phyloP scores from a whole-genome alignment of 2,329 filamentous ascomycete genomes.

The Aschersonia sp. region DNA sequence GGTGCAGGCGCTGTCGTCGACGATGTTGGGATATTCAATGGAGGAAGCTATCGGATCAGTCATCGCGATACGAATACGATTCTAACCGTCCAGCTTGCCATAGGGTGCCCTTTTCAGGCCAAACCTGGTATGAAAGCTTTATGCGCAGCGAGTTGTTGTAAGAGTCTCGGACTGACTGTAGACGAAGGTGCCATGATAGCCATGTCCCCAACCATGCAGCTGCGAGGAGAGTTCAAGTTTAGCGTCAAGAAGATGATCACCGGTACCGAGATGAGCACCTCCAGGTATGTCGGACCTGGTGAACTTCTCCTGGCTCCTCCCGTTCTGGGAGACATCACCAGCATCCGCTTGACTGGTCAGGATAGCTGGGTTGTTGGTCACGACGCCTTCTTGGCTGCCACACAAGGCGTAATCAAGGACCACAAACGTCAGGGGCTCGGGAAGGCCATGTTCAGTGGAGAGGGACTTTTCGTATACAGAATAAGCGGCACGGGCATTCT shows the following conservation, averaged over 20 bases:
- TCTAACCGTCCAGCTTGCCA: constrained; percentile 75
- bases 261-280: constrained; percentile 65
- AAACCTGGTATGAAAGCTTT: constrained; percentile 50
- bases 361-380: constrained; percentile 75
- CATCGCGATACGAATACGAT: constrained; percentile 87
- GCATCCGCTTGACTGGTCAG: constrained; percentile 55
- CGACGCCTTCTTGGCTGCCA: constrained; percentile 75
- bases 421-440: constrained; percentile 74
- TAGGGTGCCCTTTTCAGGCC: constrained; percentile 68
- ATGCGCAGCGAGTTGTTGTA: not conserved
- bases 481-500: constrained; percentile 67
- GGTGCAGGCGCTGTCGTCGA: constrained; percentile 53
- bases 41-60: constrained; percentile 83
- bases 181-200: constrained; percentile 69
- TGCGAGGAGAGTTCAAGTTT: constrained; percentile 75
- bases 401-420: constrained; percentile 76
- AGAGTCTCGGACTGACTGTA: not conserved
- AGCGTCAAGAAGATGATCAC: constrained; percentile 81
- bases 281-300: constrained; percentile 76
- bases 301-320: constrained; percentile 75
- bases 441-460: constrained; percentile 89
- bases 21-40: constrained; percentile 93
- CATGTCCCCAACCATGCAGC: constrained; percentile 79
- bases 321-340: constrained; percentile 73
- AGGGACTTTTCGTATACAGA: constrained; percentile 83